Evolutionary conservation across 75 land plant species (phyloP).

Genomic region (Cupressus sempervirens): DNA sequence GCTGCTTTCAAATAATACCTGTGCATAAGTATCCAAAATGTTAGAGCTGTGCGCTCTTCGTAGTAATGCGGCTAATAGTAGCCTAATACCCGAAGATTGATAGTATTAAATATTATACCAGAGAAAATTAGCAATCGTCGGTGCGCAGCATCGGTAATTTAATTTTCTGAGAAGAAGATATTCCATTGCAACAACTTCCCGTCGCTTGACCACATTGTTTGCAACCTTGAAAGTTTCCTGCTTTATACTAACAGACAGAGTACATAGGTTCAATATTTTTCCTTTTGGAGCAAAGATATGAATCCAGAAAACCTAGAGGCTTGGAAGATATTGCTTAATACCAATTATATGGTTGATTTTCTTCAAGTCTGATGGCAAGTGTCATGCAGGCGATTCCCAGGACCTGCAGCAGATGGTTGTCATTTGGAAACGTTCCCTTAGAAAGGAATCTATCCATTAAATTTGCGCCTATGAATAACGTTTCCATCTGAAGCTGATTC

Average conservation of each 20-base stretch:
- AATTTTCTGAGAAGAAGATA: conserved; percentile 54
- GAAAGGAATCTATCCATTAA: conserved; percentile 50
- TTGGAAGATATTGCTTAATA: neutral
- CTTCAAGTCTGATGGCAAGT: conserved; percentile 61
- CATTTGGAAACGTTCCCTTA: conserved; percentile 42
- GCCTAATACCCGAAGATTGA: neutral
- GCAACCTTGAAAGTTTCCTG: conserved; percentile 30
- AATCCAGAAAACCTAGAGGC: neutral
- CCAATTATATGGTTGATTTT: conserved; percentile 61
- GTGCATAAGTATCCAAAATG: neutral
- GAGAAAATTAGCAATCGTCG: conserved; percentile 54
- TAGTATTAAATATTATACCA: conserved; percentile 25
- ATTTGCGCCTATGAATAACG: conserved; percentile 50
- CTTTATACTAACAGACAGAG: conserved; percentile 22
- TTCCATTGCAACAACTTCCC: conserved; percentile 72
- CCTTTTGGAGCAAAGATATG: neutral
- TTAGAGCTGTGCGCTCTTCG: neutral
- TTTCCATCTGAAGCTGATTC: conserved; percentile 47
- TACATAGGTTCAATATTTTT: neutral
- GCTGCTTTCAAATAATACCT: conserved; percentile 71
- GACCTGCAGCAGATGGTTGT: conserved; percentile 27
- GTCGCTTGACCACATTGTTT: conserved; percentile 29
- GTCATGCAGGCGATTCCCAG: conserved; percentile 52
- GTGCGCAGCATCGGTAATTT: conserved; percentile 49
- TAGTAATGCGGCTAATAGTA: neutral